These are phyloP conservation scores for Syzygium malaccense DNA, from an alignment of 441 rosid species.

Conservation along the genomic window DNA sequence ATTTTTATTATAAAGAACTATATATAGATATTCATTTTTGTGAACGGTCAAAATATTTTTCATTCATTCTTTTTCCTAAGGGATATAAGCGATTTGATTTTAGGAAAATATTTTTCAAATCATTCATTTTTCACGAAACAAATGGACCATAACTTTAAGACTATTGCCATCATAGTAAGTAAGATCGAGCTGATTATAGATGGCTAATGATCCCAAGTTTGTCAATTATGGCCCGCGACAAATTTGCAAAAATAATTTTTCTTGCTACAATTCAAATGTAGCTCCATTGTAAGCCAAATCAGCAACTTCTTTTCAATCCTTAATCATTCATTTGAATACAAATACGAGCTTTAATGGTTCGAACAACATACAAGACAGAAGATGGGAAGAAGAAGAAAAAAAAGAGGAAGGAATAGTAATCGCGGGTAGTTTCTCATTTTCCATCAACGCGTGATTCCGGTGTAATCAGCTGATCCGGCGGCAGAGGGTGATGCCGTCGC, in stretches of 20 bases:
- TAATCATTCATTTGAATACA: background rate
- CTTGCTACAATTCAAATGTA: background rate
- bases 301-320: background rate
- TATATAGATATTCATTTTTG: no score
- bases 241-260: background rate
- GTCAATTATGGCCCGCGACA: background rate
- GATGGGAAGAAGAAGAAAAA: background rate
- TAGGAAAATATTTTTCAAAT: no score
- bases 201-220: background rate
- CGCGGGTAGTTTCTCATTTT: background rate
- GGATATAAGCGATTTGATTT: no score
- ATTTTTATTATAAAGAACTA: no score
- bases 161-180: background rate
- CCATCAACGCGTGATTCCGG: accelerated
- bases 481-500: conserved; percentile 96
- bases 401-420: background rate
- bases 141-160: background rate
- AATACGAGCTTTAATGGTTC: background rate
- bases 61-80: no score
- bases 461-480: conserved; percentile 59
- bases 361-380: background rate
- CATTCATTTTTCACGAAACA: no score
- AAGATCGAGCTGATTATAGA: background rate
- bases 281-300: background rate
- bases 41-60: no score